phyloP scores from a whole-genome alignment of 2,329 filamentous ascomycete genomes.

The Fusarium torulosum region DNA sequence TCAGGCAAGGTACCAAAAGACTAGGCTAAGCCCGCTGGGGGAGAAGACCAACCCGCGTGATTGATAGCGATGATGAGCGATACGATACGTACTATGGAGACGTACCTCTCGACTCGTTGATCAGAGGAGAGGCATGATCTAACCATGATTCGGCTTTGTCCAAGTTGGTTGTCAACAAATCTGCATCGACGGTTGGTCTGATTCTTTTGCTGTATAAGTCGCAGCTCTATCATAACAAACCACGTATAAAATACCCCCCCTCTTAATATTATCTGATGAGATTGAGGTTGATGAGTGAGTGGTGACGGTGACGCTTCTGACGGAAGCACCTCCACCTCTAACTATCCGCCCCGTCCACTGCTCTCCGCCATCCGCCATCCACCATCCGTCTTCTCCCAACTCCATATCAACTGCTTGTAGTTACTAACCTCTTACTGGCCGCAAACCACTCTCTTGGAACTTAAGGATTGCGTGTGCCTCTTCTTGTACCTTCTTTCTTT shows the following conservation, averaged over 20 bases:
- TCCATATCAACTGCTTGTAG: conserved; percentile 2
- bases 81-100: too few species aligned
- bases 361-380: conserved; percentile 44
- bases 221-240: background rate
- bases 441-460: conserved; percentile 35
- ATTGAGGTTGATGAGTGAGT: conserved; percentile 26
- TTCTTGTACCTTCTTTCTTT: conserved; percentile 9
- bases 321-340: conserved; percentile 45
- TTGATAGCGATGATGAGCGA: conserved; percentile 34
- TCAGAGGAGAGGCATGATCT: conserved; percentile 17
- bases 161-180: conserved; percentile 3
- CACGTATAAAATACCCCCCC: background rate
- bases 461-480: conserved; percentile 17
- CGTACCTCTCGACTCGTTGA: conserved; percentile 10
- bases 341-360: conserved; percentile 36
- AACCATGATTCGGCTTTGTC: conserved; percentile 33
- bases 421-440: conserved; percentile 20
- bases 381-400: conserved; percentile 29
- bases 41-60: conserved; percentile 37
- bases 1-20: conserved; percentile 19
- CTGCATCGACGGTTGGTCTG: conserved; percentile 1
- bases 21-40: conserved; percentile 20
- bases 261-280: background rate
- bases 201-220: background rate
- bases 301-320: conserved; percentile 46